Conservation (phyloP, 768 basidiomycete genomes). For the Collybiopsis confluens region DNA sequence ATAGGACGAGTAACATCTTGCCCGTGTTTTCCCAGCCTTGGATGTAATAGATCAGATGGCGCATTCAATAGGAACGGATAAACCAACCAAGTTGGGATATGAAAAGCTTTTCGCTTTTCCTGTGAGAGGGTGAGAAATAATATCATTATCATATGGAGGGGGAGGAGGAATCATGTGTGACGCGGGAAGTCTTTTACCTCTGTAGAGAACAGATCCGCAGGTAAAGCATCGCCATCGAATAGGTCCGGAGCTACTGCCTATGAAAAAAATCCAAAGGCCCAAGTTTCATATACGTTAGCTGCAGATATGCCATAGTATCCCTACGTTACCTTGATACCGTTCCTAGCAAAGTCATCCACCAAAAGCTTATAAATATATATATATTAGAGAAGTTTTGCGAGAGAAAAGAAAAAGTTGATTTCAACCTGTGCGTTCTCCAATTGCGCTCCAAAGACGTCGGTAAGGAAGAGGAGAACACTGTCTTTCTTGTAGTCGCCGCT, state of each 20-base stretch:
- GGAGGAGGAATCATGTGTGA: no score
- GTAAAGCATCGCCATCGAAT: slow-evolving; percentile 36
- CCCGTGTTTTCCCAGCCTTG: slow-evolving; percentile 39
- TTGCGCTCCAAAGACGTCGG: slow-evolving; percentile 49
- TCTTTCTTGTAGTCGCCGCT: slow-evolving; percentile 44
- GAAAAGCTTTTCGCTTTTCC: no score
- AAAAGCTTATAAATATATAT: slow-evolving; percentile 18
- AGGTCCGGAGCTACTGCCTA: slow-evolving; percentile 39
- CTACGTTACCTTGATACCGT: slow-evolving; percentile 28
- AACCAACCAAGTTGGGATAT: slow-evolving; percentile 32
- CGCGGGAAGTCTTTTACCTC: slow-evolving; percentile 25
- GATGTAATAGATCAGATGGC: no score
- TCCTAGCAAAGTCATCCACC: slow-evolving; percentile 32
- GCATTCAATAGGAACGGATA: no score
- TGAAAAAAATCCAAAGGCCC: neutral
- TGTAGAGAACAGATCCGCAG: slow-evolving; percentile 29
- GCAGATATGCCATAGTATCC: no score
- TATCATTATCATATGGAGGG: no score
- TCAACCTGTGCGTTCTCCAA: slow-evolving; percentile 42
- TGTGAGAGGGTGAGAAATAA: no score
- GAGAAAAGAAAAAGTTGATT: neutral
- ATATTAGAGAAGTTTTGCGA: neutral
- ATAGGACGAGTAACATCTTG: slow-evolving; percentile 36
- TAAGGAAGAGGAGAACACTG: slow-evolving; percentile 51
- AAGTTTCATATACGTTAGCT: no score